phyloP scores from a whole-genome alignment of 176 grass and related monocot species.

The Aegilops bicornis region DNA sequence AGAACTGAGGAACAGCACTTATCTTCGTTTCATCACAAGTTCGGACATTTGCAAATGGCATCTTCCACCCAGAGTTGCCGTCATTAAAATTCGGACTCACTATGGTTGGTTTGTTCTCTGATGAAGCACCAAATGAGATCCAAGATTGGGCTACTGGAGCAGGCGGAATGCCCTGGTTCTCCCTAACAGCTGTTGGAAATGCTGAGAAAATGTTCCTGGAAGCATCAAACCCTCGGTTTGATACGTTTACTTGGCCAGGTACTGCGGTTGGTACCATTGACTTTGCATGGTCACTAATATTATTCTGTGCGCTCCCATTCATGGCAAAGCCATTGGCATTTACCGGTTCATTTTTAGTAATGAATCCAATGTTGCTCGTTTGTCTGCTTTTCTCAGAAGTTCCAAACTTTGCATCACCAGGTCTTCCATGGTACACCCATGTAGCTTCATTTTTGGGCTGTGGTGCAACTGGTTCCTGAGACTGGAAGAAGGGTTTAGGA shows the following conservation, averaged over 20 bases:
- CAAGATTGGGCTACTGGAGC: constrained; percentile 59
- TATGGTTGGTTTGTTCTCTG: constrained; percentile 61
- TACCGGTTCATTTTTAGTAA: constrained; percentile 58
- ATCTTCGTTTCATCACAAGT: constrained; percentile 36
- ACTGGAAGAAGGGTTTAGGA: constrained; percentile 58
- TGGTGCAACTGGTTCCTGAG: constrained; percentile 42
- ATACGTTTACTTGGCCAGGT: constrained; percentile 39
- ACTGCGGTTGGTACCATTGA: constrained; percentile 41
- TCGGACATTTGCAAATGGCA: constrained; percentile 52
- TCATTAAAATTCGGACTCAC: constrained; percentile 42
- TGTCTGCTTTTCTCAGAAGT: constrained; percentile 40
- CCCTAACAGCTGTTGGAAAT: constrained; percentile 63
- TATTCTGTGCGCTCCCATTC: constrained; percentile 45
- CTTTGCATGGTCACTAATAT: constrained; percentile 48
- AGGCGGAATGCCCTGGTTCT: constrained; percentile 53
- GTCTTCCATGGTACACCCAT: constrained; percentile 46
- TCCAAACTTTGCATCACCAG: constrained; percentile 57
- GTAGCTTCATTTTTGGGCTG: constrained; percentile 48
- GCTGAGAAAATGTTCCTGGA: constrained; percentile 47
- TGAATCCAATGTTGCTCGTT: constrained; percentile 43
- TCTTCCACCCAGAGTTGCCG: constrained; percentile 59
- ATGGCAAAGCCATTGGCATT: constrained; percentile 37
- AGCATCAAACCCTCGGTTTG: constrained; percentile 54
- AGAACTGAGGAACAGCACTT: constrained; percentile 50
- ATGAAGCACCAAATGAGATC: constrained; percentile 79